Base-by-base conservation (phyloP, 2,329 filamentous ascomycete genomes). In the Bisporella sp. region DNA sequence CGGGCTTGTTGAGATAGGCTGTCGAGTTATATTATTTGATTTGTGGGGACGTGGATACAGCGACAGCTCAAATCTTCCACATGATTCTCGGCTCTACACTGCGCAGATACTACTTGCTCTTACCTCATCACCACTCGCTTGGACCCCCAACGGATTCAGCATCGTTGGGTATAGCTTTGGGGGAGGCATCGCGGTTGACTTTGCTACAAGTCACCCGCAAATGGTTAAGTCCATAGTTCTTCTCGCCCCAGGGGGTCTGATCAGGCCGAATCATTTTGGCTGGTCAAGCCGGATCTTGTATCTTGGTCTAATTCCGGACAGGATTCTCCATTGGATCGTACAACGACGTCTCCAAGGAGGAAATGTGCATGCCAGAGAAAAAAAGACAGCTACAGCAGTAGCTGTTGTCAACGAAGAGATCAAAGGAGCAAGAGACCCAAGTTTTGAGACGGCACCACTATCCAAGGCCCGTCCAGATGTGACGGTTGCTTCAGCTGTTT, bases 151-250 rank as follows among this genome's bases (percentile, higher is more conserved):
- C 65, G 74, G 73, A 47, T 92, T 93, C 66, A 79, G 82, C 53
- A 69, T 95, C 5, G 69, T 90, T 4, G 89, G 89, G 2, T 95
- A 93, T 66, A 90, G 85, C 0, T 74, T 95, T 0, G 89, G 89
- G 43, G 89, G 89, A 35, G 86, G 84, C 11, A 77, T 95, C 40
- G 76, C 79, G 1, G 82, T 81, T 7, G 75, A 81, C 21, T 92
- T 93, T 62, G 78, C 86, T 1, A 75, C 78, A 1, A 81, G 81
- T 62, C 87, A 89, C 61, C 80, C 86, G 0, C 68, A 78, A 45
- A 71, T 92, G 50, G 75, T 96, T 11, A 75, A 77, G 9, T 79
- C 77, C 7, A 73, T 96, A 28, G 74, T 93, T 8, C 77, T 96
- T 5, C 76, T 96, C 41, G 89, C 89, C 0, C 89, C 91, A 0